Conservation (phyloP, 768 basidiomycete genomes). For the Calocybe cyanea region DNA sequence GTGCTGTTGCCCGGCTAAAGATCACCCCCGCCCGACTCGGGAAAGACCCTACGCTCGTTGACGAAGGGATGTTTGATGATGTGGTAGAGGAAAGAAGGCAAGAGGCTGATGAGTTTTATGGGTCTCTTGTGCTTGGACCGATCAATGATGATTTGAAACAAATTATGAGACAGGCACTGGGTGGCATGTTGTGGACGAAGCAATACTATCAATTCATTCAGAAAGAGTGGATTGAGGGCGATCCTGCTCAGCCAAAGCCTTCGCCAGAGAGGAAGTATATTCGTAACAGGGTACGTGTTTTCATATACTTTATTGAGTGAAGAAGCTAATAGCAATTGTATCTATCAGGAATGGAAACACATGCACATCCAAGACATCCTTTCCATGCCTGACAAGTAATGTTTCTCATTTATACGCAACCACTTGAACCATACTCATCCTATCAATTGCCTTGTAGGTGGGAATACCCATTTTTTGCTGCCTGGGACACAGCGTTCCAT, state of each 20-base stretch:
- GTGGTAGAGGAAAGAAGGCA: constrained; percentile 84
- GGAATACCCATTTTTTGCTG: constrained; percentile 99
- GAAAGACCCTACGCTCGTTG: constrained; percentile 77
- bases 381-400: constrained; percentile 99
- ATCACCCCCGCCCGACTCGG: constrained; percentile 74
- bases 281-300: constrained; percentile 66
- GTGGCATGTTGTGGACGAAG: constrained; percentile 99
- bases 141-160: constrained; percentile 92
- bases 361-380: constrained; percentile 93
- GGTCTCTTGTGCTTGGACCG: constrained; percentile 71
- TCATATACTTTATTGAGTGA: constrained; percentile 1
- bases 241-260: constrained; percentile 92
- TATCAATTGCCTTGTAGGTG: constrained; percentile 44
- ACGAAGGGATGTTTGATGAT: constrained; percentile 88
- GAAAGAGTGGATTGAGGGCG: constrained; percentile 94
- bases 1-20: constrained; percentile 92
- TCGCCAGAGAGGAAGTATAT: constrained; percentile 84
- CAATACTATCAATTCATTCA: constrained; percentile 97
- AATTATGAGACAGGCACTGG: constrained; percentile 93
- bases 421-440: constrained; percentile 2
- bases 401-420: background rate
- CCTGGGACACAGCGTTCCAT: constrained; percentile 99
- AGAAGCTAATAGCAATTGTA: background rate
- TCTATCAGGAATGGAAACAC: constrained; percentile 87
- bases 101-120: constrained; percentile 97